Conservation (phyloP, 192 early-diverging fungal species). For the Entomortierella chlamydospora region DNA sequence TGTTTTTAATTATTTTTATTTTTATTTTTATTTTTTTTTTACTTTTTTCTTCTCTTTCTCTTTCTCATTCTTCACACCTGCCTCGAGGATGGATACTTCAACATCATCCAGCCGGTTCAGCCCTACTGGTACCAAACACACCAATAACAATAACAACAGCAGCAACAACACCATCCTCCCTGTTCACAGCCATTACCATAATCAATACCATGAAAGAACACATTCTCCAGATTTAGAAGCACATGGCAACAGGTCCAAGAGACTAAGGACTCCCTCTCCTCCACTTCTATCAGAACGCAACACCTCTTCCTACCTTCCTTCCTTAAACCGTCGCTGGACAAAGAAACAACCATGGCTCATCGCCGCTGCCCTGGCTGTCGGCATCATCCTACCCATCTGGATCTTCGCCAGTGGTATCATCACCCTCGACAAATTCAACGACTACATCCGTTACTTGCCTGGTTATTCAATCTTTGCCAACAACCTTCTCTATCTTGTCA, state of each 20-base stretch:
- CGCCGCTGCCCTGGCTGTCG: not conserved
- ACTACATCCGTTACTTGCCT: constrained; percentile 43
- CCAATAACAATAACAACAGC: too few species aligned
- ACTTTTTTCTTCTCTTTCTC: not conserved
- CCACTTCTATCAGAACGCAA: constrained; percentile 12
- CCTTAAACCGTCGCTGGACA: constrained; percentile 2
- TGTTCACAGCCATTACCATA: not conserved
- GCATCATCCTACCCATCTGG: constrained; percentile 35
- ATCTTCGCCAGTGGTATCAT: constrained; percentile 38
- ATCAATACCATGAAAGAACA: not conserved
- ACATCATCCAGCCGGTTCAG: constrained; percentile 41
- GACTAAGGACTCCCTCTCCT: constrained; percentile 27
- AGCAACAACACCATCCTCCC: constrained; percentile 9
- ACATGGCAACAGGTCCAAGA: constrained; percentile 12
- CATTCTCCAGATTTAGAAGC: constrained; percentile 29
- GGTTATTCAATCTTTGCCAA: constrained; percentile 47
- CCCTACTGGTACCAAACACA: constrained; percentile 11
- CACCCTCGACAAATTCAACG: constrained; percentile 48
- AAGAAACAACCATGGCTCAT: constrained; percentile 26
- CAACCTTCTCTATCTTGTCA: constrained; percentile 53
- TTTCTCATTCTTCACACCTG: not conserved
- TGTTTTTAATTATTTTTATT: too few species aligned
- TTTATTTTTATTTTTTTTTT: too few species aligned
- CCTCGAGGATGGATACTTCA: constrained; percentile 24
- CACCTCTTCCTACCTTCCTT: not conserved